Conservation (phyloP, 257 asterid genomes). For the Lantana camara region DNA sequence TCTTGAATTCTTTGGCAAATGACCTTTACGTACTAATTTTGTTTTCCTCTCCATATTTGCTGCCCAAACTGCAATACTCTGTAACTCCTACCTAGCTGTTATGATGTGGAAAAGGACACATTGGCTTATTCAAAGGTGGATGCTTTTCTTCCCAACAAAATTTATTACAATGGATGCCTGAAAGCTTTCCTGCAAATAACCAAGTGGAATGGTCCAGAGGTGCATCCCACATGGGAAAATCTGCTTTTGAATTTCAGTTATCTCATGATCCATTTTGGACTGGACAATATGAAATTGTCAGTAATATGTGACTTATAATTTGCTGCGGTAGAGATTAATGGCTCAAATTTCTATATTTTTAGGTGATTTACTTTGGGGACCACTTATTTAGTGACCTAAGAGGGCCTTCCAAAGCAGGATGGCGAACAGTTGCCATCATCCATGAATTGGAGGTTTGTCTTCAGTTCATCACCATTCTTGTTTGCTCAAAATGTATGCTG, state of each 20-base stretch:
- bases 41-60: not conserved
- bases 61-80: slow-evolving; percentile 19
- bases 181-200: slow-evolving; percentile 89
- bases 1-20: slow-evolving; percentile 5
- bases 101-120: slow-evolving; percentile 87
- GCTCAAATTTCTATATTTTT: slow-evolving; percentile 9
- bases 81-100: slow-evolving; percentile 56
- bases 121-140: slow-evolving; percentile 89
- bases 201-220: slow-evolving; percentile 99
- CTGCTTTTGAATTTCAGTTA: slow-evolving; percentile 15
- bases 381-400: slow-evolving; percentile 96
- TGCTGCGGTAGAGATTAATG: slow-evolving; percentile 5
- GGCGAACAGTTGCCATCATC: slow-evolving; percentile 97
- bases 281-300: slow-evolving; percentile 10
- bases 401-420: slow-evolving; percentile 98
- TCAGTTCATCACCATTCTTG: slow-evolving; percentile 16
- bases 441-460: slow-evolving; percentile 82
- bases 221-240: slow-evolving; percentile 29
- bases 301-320: not conserved
- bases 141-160: slow-evolving; percentile 72
- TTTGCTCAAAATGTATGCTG: not conserved
- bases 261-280: slow-evolving; percentile 15
- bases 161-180: slow-evolving; percentile 94
- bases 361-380: slow-evolving; percentile 99
- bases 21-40: slow-evolving; percentile 2